A percentile compares a stretch with the other conserved stretches of the same genome.
These are phyloP conservation scores for Mycocentrospora acerina DNA, from an alignment of 2,329 filamentous ascomycete species.

Conservation along the genomic window DNA sequence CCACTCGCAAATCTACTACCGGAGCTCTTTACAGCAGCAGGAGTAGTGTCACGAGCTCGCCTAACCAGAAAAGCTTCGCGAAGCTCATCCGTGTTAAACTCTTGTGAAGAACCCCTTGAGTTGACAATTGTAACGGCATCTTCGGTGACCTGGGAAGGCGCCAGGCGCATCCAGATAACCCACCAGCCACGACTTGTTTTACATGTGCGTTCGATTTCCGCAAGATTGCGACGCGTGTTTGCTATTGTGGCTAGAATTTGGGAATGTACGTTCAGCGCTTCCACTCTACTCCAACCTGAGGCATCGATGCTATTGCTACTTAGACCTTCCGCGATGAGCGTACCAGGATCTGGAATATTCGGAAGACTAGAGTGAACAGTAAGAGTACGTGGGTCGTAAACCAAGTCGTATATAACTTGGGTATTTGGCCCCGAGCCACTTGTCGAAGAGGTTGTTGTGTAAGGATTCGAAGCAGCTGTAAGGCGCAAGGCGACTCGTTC, in stretches of 20 bases:
- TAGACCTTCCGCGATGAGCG: slow-evolving; percentile 43
- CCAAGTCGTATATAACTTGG: slow-evolving; percentile 59
- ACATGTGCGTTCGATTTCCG: slow-evolving; percentile 60
- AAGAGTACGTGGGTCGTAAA: slow-evolving; percentile 60
- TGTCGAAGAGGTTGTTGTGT: slow-evolving; percentile 39
- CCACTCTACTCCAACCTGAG: slow-evolving; percentile 54
- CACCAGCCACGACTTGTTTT: slow-evolving; percentile 68
- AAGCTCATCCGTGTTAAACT: slow-evolving; percentile 34
- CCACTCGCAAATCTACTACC: slow-evolving; percentile 32
- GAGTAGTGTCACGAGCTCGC: slow-evolving; percentile 39
- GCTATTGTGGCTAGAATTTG: slow-evolving; percentile 59
- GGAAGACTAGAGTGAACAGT: slow-evolving; percentile 64
- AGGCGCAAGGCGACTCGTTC: slow-evolving; percentile 47
- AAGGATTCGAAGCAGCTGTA: slow-evolving; percentile 37
- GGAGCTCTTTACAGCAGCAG: slow-evolving; percentile 16
- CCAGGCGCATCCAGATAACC: slow-evolving; percentile 64
- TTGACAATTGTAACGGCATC: slow-evolving; percentile 7
- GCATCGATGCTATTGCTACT: slow-evolving; percentile 8
- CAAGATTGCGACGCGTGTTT: slow-evolving; percentile 47
- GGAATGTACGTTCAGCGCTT: slow-evolving; percentile 63
- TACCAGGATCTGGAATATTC: slow-evolving; percentile 61
- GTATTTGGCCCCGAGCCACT: slow-evolving; percentile 30
- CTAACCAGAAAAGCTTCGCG: slow-evolving; percentile 48
- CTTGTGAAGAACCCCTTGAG: slow-evolving; percentile 8
- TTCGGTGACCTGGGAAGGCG: slow-evolving; percentile 22